A percentile compares a stretch with the other conserved stretches of the same genome.
Conservation (phyloP, 352 stramenopile species). For the Globisporangium polare region DNA sequence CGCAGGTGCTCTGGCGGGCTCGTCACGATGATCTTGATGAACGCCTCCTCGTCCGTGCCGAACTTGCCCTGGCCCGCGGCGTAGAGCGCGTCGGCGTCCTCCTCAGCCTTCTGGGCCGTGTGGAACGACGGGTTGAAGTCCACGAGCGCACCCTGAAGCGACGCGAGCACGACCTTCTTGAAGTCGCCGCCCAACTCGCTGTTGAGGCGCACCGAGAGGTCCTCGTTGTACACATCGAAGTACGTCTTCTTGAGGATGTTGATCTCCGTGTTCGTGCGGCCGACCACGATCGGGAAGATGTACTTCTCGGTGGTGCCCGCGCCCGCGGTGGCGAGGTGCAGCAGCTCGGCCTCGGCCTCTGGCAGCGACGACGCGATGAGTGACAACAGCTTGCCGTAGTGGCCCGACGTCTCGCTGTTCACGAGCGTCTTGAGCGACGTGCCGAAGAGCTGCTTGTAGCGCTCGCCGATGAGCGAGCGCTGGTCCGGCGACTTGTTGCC, state of each 20-base stretch:
- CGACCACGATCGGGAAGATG: slow-evolving; percentile 64
- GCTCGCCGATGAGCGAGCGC: slow-evolving; percentile 59
- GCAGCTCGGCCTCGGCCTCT: slow-evolving; percentile 59
- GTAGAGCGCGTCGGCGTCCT: slow-evolving; percentile 60
- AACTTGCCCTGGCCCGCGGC: slow-evolving; percentile 63
- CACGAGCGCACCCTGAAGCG: slow-evolving; percentile 51
- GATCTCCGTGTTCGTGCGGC: slow-evolving; percentile 67
- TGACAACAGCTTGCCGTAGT: slow-evolving; percentile 64
- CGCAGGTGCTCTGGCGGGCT: slow-evolving; percentile 24
- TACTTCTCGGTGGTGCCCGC: slow-evolving; percentile 64
- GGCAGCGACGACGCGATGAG: slow-evolving; percentile 50
- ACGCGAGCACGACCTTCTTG: slow-evolving; percentile 58
- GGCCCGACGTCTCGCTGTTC: slow-evolving; percentile 56
- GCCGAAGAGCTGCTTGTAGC: slow-evolving; percentile 64
- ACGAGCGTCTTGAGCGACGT: slow-evolving; percentile 54
- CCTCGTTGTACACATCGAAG: slow-evolving; percentile 55
- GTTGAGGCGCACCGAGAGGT: slow-evolving; percentile 55
- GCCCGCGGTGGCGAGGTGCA: slow-evolving; percentile 66
- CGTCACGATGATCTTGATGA: slow-evolving; percentile 29
- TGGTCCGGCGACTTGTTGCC: slow-evolving; percentile 54
- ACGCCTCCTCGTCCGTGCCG: slow-evolving; percentile 49
- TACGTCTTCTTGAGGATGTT: slow-evolving; percentile 80
- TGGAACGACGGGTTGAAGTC: slow-evolving; percentile 55
- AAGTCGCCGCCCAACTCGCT: slow-evolving; percentile 66
- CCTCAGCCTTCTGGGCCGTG: slow-evolving; percentile 52